Evolutionary conservation across 2,329 filamentous ascomycete genomes (phyloP), one percentile per base, ranked within the genome.

Genomic region (Colletotrichum kahawae): DNA sequence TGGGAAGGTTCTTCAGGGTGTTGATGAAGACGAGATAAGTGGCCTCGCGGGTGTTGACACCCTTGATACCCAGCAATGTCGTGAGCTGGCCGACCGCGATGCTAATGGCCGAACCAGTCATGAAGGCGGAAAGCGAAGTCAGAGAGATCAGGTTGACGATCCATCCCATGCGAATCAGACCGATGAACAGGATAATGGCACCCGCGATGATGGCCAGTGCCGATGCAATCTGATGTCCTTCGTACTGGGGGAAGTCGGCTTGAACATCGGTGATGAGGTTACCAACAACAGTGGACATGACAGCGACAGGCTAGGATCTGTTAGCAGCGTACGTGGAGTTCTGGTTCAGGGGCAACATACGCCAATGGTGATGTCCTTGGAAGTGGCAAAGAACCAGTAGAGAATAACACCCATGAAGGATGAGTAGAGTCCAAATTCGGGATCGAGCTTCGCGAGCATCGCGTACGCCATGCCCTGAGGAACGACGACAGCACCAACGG

Each of bases 381-480:
- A 98, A 0, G 97, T 99, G 38, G 96, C 97, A 81, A 98, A 98
- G 82, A 98, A 94, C 96, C 96, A 98, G 85, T 99, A 99, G 76
- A 98, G 89, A 77, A 98, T 84, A 18, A 98, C 96, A 66, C 96
- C 97, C 90, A 98, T 97, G 82, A 99, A 98, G 0, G 96, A 98
- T 1, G 96, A 97, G 85, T 98, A 98, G 1, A 98, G 90, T 67
- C 96, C 96, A 81, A 93, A 98, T 82, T 98, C 90, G 7, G 93
- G 91, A 1, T 91, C 89, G n/a, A 98, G 89, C 76, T 93, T 90
- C 59, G 96, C 96, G 31, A 98, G 89, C 76, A 93, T 88, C 34
- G 96, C 96, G 84, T 98, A 98, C 1, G 96, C 96, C 96, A 98
- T 98, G 77, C 95, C 94, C 82, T 98, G 96, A 7, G 96, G 96